Evolutionary conservation across 768 basidiomycete species (phyloP).

Genomic region (Phanerodontia chrysosporium): DNA sequence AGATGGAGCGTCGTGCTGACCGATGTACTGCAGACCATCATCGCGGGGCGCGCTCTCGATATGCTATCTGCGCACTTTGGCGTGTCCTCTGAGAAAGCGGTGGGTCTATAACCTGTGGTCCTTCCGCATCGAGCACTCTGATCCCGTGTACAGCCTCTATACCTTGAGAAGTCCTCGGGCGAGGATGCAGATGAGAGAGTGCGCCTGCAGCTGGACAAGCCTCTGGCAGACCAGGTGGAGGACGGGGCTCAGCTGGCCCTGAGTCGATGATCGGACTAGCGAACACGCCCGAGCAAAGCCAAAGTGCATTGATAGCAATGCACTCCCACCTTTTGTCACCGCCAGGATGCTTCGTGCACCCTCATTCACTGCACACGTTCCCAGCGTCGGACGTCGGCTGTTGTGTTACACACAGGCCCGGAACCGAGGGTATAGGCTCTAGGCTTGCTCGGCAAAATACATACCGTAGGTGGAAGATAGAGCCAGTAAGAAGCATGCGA

Average conservation of each 20-base stretch:
- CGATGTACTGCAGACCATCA: constrained; percentile 36
- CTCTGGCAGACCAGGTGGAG: constrained; percentile 46
- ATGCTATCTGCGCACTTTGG: constrained; percentile 37
- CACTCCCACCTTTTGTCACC: neutral
- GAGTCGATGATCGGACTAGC: neutral
- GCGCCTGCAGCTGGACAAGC: constrained; percentile 43
- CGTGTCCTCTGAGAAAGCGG: constrained; percentile 28
- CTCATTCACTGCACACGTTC: neutral
- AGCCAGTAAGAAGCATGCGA: neutral
- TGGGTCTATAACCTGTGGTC: constrained; percentile 20
- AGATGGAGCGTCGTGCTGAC: neutral
- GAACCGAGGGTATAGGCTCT: neutral
- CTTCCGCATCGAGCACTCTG: neutral
- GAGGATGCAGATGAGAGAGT: constrained; percentile 22
- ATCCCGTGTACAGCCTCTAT: constrained; percentile 34
- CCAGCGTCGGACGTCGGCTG: neutral
- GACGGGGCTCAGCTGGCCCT: constrained; percentile 40
- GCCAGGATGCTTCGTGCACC: neutral
- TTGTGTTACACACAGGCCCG: neutral
- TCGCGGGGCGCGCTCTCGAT: constrained; percentile 63
- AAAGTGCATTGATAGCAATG: neutral
- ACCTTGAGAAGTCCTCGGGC: constrained; percentile 30
- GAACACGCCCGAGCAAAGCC: neutral
- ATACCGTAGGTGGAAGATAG: neutral
- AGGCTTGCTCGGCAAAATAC: neutral